Evolutionary conservation across 140 eudicot genomes (phyloP), one percentile per base, ranked within the genome.

Genomic region (Anethum foeniculum): DNA sequence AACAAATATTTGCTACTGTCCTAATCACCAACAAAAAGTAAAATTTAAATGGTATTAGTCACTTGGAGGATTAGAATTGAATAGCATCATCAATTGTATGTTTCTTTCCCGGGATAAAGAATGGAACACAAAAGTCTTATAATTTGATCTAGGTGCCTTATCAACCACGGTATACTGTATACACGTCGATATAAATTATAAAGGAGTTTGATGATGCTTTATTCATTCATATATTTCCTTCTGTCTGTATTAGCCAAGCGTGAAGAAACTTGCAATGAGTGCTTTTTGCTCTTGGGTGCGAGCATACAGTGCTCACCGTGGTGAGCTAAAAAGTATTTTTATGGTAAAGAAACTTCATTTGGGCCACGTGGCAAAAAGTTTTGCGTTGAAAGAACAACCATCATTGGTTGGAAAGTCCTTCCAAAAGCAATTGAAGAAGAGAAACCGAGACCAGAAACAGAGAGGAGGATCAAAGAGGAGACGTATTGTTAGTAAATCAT

Each of bases 221-320:
- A 73, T 8, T 43, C 41, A 71, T 38, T 23, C 34, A 62, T 73
- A n/a, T 65, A 28, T 77, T 65, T 62, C 38, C 23, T 74, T 64
- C 60, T 43, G 32, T 19, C 77, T 78, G 64, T 68, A 73, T 64
- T 80, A 95, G 99, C 86, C 82, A 46, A 88, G 78, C 54, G 43
- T 89, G 82, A 92, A 87, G 85, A 89, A 87, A 80, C 51, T 89
- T 82, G 98, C 87, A 14, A 81, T 89, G 82, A 84, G 82, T 81
- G 97, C 97, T 72, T 95, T 95, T 79, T 87, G 94, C 82, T 93
- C 99, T 9, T 95, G 99, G 99, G 91, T 93, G 7, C 89, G 97
- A 71, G 99, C 99, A 8, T 95, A 95, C 83, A 91, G 96, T 43
- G 99, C 99, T 32, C 98, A 95, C 75, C 91, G 97, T 39, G 98